phyloP scores from a whole-genome alignment of 495 filamentous ascomycete genomes.

The Hypoxylon crocopeplum region DNA sequence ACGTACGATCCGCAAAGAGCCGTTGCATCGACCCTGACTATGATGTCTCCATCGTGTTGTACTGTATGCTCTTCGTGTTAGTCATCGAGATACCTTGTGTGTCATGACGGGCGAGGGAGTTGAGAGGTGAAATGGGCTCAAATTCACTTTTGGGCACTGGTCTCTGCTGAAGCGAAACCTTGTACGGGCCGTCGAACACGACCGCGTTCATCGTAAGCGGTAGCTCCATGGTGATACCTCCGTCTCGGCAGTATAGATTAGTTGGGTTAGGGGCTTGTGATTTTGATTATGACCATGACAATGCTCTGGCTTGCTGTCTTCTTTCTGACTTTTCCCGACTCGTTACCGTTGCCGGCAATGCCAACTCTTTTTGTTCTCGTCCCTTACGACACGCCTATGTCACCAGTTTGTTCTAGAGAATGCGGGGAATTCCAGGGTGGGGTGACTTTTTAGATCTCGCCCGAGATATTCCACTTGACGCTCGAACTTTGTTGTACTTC shows the following conservation, averaged over 20 bases:
- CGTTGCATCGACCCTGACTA: conserved; percentile 85
- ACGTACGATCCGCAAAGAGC: conserved; percentile 90
- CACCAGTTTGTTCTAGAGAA: conserved; percentile 4
- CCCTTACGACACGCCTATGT: conserved; percentile 18
- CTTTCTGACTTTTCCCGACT: neutral
- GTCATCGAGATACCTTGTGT: neutral
- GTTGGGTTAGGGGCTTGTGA: too few species aligned
- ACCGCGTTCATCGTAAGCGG: conserved; percentile 69
- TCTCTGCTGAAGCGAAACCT: conserved; percentile 68
- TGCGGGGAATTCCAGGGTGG: conserved; percentile 26
- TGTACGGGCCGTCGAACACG: conserved; percentile 69
- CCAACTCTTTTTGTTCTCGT: conserved; percentile 1
- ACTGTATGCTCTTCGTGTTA: conserved; percentile 53
- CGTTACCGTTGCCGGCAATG: neutral
- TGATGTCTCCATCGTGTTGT: conserved; percentile 73
- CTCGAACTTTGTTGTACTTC: too few species aligned
- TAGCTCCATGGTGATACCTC: conserved; percentile 27
- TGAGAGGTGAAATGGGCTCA: neutral
- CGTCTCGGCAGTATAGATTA: neutral
- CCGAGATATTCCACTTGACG: neutral
- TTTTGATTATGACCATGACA: too few species aligned
- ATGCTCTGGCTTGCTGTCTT: neutral
- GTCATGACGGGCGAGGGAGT: neutral
- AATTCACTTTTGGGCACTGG: conserved; percentile 63
- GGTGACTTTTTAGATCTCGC: conserved; percentile 5